These are phyloP conservation scores for Pulveroboletus sp. DNA, from an alignment of 768 basidiomycete species.

Conservation along the genomic window DNA sequence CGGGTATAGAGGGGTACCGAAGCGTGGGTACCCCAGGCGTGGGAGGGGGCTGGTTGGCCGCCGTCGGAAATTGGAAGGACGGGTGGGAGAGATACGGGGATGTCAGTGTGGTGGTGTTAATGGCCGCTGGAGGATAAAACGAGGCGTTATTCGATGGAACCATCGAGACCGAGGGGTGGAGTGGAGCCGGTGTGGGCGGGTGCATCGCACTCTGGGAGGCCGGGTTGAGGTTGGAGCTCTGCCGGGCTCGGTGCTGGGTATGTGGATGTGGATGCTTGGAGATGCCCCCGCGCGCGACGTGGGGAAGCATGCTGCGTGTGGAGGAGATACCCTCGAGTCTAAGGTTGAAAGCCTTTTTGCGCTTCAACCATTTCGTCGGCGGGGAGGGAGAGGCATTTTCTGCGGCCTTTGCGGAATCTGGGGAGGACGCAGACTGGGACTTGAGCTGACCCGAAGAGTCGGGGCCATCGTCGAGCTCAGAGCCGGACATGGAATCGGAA, in stretches of 20 bases:
- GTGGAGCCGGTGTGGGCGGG: constrained; percentile 10
- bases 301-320: constrained; percentile 17
- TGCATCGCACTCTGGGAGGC: constrained; percentile 21
- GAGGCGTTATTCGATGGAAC: constrained; percentile 19
- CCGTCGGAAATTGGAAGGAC: constrained; percentile 23
- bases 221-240: constrained; percentile 30
- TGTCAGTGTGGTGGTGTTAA: constrained; percentile 29
- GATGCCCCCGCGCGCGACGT: constrained; percentile 23
- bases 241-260: constrained; percentile 27
- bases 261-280: constrained; percentile 25
- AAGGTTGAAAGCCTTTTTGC: constrained; percentile 58
- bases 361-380: constrained; percentile 45
- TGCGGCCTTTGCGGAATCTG: constrained; percentile 26
- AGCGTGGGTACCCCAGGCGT: constrained; percentile 9
- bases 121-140: constrained; percentile 29
- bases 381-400: constrained; percentile 30
- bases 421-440: constrained; percentile 15
- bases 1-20: constrained; percentile 11
- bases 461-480: constrained; percentile 20
- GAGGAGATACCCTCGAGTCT: constrained; percentile 42
- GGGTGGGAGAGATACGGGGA: constrained; percentile 32
- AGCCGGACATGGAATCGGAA: constrained; percentile 10
- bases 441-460: constrained; percentile 16
- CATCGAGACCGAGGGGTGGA: constrained; percentile 13
- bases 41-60: constrained; percentile 9